Percentiles rank a stretch among this genome's conserved stretches.
These are phyloP conservation scores for Penicillium pancosmium DNA, from an alignment of 495 filamentous ascomycete species.

Conservation along the genomic window DNA sequence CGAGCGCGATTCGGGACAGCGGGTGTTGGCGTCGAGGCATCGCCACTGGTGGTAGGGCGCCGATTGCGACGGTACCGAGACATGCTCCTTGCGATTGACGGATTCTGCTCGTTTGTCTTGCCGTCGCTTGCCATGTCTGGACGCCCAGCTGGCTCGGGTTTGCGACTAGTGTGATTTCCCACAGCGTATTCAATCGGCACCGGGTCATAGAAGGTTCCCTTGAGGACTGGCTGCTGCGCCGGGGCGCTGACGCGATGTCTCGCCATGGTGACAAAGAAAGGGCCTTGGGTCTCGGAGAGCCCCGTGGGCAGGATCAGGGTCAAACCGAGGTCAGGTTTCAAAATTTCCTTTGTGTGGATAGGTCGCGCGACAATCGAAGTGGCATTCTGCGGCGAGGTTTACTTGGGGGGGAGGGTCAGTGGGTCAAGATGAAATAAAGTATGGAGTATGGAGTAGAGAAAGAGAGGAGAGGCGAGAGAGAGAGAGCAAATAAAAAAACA, in stretches of 20 bases:
- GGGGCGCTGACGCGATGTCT: slow-evolving; percentile 20
- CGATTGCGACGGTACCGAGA: slow-evolving; percentile 59
- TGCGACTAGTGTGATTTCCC: background rate
- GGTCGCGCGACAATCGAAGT: background rate
- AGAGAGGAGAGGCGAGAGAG: background rate
- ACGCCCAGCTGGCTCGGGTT: background rate
- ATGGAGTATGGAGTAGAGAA: background rate
- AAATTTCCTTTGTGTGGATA: background rate
- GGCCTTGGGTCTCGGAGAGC: background rate
- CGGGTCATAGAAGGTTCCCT: slow-evolving; percentile 28
- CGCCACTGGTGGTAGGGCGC: slow-evolving; percentile 24
- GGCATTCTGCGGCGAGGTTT: background rate
- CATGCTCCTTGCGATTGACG: slow-evolving; percentile 57
- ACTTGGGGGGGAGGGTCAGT: background rate
- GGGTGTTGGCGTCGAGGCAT: slow-evolving; percentile 24
- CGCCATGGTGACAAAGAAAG: background rate
- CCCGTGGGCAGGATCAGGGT: background rate
- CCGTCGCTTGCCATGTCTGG: background rate
- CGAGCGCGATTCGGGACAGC: slow-evolving; percentile 31
- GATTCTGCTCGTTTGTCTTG: slow-evolving; percentile 21
- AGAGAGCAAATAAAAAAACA: slow-evolving; percentile 1
- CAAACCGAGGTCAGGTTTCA: background rate
- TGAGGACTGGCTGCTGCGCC: slow-evolving; percentile 18
- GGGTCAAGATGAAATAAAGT: background rate
- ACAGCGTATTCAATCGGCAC: slow-evolving; percentile 23